Conservation (phyloP, 2,329 filamentous ascomycete genomes). For the Fusarium coicis region DNA sequence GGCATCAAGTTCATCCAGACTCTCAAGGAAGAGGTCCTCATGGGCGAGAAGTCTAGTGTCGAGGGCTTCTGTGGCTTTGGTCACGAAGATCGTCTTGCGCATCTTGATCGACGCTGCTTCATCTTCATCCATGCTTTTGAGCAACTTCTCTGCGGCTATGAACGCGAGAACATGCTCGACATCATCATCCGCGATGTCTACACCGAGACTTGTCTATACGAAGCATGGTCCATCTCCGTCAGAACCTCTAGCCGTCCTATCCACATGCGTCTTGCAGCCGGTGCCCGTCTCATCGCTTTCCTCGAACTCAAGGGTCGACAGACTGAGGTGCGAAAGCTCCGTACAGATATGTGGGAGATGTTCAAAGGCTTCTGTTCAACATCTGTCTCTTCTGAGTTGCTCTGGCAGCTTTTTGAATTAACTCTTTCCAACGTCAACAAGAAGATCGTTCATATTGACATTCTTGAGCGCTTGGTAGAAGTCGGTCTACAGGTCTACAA, state of each 20-base stretch:
- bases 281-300: not conserved
- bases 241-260: not conserved
- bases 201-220: not conserved
- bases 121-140: not conserved
- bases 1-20: constrained; percentile 7
- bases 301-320: not conserved
- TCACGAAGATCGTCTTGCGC: not conserved
- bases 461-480: not conserved
- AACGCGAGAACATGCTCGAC: constrained; percentile 4
- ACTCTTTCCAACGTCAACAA: not conserved
- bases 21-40: not conserved
- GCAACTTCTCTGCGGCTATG: constrained; percentile 1
- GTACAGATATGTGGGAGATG: constrained; percentile 1
- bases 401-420: not conserved
- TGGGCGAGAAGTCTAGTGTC: not conserved
- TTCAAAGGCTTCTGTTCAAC: not conserved
- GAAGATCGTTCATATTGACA: not conserved
- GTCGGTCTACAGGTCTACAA: not conserved
- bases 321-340: not conserved
- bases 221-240: not conserved
- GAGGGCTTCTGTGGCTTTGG: not conserved
- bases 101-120: not conserved
- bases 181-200: constrained; percentile 1
- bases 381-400: not conserved
- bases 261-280: not conserved